phyloP scores from a whole-genome alignment of 768 basidiomycete genomes.

The Crassisporium funariophilum region DNA sequence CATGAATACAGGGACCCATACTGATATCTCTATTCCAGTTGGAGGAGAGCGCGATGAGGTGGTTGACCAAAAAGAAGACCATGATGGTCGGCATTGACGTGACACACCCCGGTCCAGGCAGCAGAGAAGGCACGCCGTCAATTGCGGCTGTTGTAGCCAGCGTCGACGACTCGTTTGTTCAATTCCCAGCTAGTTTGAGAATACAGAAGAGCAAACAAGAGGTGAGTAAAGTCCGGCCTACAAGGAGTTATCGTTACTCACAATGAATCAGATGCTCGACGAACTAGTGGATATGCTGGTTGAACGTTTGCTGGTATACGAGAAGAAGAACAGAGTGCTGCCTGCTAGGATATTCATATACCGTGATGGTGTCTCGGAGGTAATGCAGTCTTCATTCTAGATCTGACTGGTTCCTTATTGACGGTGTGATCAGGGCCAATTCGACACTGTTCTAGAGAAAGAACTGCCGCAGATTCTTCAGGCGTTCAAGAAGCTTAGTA shows the following conservation, averaged over 20 bases:
- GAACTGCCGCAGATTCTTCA: slow-evolving; percentile 65
- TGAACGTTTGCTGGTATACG: slow-evolving; percentile 64
- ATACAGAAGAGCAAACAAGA: slow-evolving; percentile 63
- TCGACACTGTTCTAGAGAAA: slow-evolving; percentile 54
- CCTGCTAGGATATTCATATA: slow-evolving; percentile 74
- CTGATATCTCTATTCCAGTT: slow-evolving; percentile 36
- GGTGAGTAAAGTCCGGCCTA: slow-evolving; percentile 21
- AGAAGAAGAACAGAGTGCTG: slow-evolving; percentile 54
- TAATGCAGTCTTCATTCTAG: slow-evolving; percentile 30
- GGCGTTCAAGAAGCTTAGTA: slow-evolving; percentile 57
- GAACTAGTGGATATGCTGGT: slow-evolving; percentile 67
- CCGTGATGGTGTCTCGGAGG: slow-evolving; percentile 84
- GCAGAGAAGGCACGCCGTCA: slow-evolving; percentile 72
- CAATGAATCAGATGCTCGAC: slow-evolving; percentile 67
- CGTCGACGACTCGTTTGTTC: slow-evolving; percentile 66
- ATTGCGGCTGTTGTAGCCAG: slow-evolving; percentile 85
- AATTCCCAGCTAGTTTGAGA: slow-evolving; percentile 75
- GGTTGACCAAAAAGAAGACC: slow-evolving; percentile 67
- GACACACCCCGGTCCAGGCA: slow-evolving; percentile 74
- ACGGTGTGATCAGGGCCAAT: slow-evolving; percentile 61
- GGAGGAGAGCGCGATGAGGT: slow-evolving; percentile 54
- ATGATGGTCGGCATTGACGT: slow-evolving; percentile 90
- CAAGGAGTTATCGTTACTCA: background rate
- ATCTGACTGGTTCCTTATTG: background rate
- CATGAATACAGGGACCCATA: slow-evolving; percentile 6